A percentile compares a stretch with the other conserved stretches of the same genome.
These are phyloP conservation scores for Scheffersomyces amazonensis DNA, from an alignment of 805 yeast genomes.

Conservation along the genomic window DNA sequence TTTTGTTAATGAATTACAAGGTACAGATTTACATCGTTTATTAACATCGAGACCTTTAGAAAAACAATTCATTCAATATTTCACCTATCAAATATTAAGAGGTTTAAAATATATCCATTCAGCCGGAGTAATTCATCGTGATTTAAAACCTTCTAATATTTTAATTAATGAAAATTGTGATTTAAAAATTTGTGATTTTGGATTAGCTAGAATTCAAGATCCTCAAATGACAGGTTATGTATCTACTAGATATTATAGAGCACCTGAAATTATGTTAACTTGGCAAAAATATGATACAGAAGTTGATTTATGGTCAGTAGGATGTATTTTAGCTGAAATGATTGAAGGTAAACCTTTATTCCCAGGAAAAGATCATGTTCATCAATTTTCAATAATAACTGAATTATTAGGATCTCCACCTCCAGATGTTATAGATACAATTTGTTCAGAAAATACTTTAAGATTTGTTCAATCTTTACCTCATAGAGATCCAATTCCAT, in stretches of 20 bases:
- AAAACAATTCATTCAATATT: slow-evolving; percentile 94
- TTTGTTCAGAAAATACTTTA: slow-evolving; percentile 91
- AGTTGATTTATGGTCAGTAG: slow-evolving; percentile 98
- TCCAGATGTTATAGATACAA: slow-evolving; percentile 90
- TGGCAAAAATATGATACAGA: slow-evolving; percentile 98
- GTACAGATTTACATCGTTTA: slow-evolving; percentile 91
- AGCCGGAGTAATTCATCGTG: slow-evolving; percentile 90
- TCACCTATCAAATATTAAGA: slow-evolving; percentile 87
- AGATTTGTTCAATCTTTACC: slow-evolving; percentile 94
- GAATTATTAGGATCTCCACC: slow-evolving; percentile 97
- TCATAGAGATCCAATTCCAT: slow-evolving; percentile 86
- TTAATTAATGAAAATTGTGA: slow-evolving; percentile 88
- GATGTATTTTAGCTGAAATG: slow-evolving; percentile 97
- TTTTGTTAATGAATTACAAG: slow-evolving; percentile 95
- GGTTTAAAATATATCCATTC: slow-evolving; percentile 89
- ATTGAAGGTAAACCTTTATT: slow-evolving; percentile 94
- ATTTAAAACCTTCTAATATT: slow-evolving; percentile 81
- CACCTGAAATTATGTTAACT: slow-evolving; percentile 97
- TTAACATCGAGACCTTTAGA: slow-evolving; percentile 92
- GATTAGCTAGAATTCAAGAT: slow-evolving; percentile 94
- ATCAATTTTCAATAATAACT: slow-evolving; percentile 95
- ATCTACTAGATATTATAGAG: slow-evolving; percentile 91
- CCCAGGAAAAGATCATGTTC: slow-evolving; percentile 98
- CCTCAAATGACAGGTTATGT: slow-evolving; percentile 99
- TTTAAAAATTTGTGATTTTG: slow-evolving; percentile 89